These are phyloP conservation scores for Lactarius hatsudake DNA, from an alignment of 768 basidiomycete genomes.

Conservation along the genomic window DNA sequence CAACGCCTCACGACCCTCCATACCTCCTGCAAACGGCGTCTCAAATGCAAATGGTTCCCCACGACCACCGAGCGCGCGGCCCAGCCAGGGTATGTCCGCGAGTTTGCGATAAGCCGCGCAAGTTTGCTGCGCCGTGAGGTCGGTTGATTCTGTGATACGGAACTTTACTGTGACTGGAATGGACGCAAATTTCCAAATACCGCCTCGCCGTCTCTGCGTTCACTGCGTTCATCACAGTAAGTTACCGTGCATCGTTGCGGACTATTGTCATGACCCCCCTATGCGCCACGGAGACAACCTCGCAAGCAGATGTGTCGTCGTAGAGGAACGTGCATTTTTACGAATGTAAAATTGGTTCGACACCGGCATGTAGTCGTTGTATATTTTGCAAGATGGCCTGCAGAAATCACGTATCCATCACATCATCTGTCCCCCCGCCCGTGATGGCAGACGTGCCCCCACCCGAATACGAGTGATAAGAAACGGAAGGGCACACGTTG, in stretches of 20 bases:
- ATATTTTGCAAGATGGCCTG: not conserved
- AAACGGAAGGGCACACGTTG: not conserved
- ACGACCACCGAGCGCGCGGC: slow-evolving; percentile 21
- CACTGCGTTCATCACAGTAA: not conserved
- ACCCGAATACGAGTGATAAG: not conserved
- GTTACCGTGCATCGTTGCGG: not conserved
- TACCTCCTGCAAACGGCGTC: slow-evolving; percentile 23
- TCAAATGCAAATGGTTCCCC: slow-evolving; percentile 25
- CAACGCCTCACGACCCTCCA: slow-evolving; percentile 47
- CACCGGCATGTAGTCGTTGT: not conserved
- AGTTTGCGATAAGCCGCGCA: slow-evolving; percentile 20
- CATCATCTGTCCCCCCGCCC: not conserved
- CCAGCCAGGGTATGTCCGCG: slow-evolving; percentile 22
- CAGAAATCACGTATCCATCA: not conserved
- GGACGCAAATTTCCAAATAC: not conserved
- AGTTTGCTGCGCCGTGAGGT: not conserved
- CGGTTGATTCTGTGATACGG: not conserved
- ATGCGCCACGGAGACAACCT: not conserved
- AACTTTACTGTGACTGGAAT: not conserved
- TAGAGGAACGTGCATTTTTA: not conserved
- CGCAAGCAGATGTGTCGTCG: not conserved
- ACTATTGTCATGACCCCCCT: not conserved
- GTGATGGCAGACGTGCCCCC: not conserved
- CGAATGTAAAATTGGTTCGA: not conserved
- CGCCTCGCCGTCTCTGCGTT: not conserved